Evolutionary conservation across 1,284 basidiomycete species (phyloP), one percentile per base, ranked within the genome.

Genomic region (Ustilago cynodontis): DNA sequence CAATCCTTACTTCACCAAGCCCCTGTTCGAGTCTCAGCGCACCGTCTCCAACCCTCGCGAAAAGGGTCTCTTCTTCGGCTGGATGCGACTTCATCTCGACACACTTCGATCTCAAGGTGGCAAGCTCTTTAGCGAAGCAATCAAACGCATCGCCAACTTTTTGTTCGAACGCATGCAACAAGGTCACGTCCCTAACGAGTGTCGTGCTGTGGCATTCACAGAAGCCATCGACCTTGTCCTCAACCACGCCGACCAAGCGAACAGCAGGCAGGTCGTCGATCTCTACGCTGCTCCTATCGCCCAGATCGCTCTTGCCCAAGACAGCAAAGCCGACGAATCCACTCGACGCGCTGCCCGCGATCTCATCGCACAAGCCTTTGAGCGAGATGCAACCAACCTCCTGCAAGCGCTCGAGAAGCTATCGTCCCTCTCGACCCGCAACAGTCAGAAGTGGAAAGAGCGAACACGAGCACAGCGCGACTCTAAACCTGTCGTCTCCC

Each of bases 141-240:
- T 82, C 53, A 83, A 83, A 65, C 65, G 77, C 29, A 54, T 82
- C 37, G 79, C 76, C 52, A 77, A 85, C 60, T 80, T 79, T 41
- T 57, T 82, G 11, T 73, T 85, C 22, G 84, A 85, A 59, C 64
- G 79, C 39, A 73, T 78, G 67, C 83, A 85, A 65, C 71, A 75
- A 22, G 72, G 72, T 14, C 77, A 82, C 53, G 69, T 80, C 26
- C 55, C 69, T 11, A 62, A 47, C 31, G 65, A 69, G 56, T 74
- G 67, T 37, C 59, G 79, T 26, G 55, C 53, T 20, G 56, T 63
- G 14, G 78, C 77, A 1, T 64, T 80, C 41, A 60, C 75, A 14
- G 71, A 71, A 45, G 65, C 67, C 41, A 67, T 78, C 43, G 68
- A 69, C 16, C 67, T 76, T 13, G 62, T 67, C 16, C 66, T 67